Base-by-base conservation (phyloP, 1,139 yeast genomes). In the Blastobotrys apis region DNA sequence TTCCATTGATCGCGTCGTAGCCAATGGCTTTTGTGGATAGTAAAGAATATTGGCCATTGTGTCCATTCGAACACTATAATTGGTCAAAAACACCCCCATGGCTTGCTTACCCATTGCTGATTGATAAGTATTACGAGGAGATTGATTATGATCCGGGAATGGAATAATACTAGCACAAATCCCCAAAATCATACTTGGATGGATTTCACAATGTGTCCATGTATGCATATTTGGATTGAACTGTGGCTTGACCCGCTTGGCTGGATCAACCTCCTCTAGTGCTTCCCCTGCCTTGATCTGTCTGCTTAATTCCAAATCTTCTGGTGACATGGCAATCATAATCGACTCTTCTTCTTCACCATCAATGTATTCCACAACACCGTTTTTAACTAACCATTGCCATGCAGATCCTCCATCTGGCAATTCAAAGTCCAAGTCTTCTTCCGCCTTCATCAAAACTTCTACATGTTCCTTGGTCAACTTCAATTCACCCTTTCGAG, bases 91-190 rank as follows among this genome's bases (percentile, higher is more conserved):
- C n/a, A 94, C 98, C 64, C 99, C 99, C 98, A 92, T 92, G 49
- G 99, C 99, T 72, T 92, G 99, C 69, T 92, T 92, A 80, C 98
- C 98, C 98, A 92, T 92, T 53, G 98, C 98, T 63, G 96, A 88
- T 72, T 92, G 98, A 69, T 92, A 92, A 5, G 98, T 92, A 66
- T 92, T 92, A 81, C 98, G 94, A 48, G 98, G 98, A 48, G 97
- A 90, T 74, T 92, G 99, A 67, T 92, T 92, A 69, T 92, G 99
- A 70, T 92, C 98, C 13, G 99, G 99, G 85, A 92, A 92, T 21
- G 99, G 99, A 75, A 92, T 92, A 65, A 92, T 90, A 33, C 96
- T 86, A 8, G 99, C 99, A 39, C 97, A 95, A 55, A 92, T 96
- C 66, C 99, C 99, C 53, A 92, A 75, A 67, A 92, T 92, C 98